Evolutionary conservation across 352 stramenopile genomes (phyloP).

Genomic region (Stephanocyclus meneghinianus): DNA sequence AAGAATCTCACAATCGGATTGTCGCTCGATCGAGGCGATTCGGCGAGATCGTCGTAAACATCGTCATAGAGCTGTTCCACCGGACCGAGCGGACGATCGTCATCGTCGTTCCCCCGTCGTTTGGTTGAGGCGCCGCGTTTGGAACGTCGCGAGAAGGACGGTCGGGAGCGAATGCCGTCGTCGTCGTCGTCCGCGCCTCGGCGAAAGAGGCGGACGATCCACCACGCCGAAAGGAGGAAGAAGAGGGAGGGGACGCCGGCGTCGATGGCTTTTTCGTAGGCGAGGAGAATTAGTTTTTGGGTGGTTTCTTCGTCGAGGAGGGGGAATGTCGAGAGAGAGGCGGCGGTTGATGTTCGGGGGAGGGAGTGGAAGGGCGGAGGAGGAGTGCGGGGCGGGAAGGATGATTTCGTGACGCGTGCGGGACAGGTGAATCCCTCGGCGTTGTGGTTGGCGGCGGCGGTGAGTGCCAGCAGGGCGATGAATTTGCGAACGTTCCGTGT

Average conservation of each 20-base stretch:
- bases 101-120: neutral
- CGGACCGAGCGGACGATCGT: constrained; percentile 17
- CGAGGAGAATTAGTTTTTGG: constrained; percentile 48
- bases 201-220: constrained; percentile 22
- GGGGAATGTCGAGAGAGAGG: neutral
- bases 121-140: neutral
- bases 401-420: neutral
- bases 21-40: constrained; percentile 23
- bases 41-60: constrained; percentile 69
- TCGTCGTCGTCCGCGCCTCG: neutral
- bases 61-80: constrained; percentile 71
- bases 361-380: neutral
- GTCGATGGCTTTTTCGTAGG: constrained; percentile 50
- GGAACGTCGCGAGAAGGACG: neutral
- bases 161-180: neutral
- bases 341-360: neutral
- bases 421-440: neutral
- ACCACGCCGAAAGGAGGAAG: constrained; percentile 27
- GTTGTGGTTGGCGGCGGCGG: too few relatives aligned
- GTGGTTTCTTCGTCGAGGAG: constrained; percentile 40
- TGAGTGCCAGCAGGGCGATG: neutral
- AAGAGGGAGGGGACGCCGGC: constrained; percentile 38
- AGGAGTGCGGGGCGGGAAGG: neutral
- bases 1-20: constrained; percentile 38
- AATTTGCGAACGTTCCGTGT: neutral